Conservation (phyloP, 805 yeast species). For the Saturnispora saitoi region DNA sequence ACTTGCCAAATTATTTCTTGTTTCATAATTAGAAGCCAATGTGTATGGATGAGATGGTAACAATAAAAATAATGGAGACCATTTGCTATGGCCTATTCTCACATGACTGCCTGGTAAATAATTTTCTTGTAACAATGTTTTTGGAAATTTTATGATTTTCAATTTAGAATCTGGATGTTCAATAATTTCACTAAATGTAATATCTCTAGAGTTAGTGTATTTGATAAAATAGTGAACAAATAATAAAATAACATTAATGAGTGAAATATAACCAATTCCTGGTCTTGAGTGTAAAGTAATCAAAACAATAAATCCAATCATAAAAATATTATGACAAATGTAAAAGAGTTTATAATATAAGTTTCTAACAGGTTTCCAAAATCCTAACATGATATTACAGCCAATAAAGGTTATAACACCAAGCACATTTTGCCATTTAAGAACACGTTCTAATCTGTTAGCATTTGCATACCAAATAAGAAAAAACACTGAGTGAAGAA, state of each 20-base stretch:
- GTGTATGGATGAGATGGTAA: slow-evolving; percentile 65
- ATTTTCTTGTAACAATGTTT: slow-evolving; percentile 16
- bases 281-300: slow-evolving; percentile 65
- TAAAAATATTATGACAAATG: slow-evolving; percentile 44
- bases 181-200: slow-evolving; percentile 17
- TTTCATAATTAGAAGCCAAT: slow-evolving; percentile 33
- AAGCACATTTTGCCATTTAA: slow-evolving; percentile 35
- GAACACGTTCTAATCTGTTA: slow-evolving; percentile 29
- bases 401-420: slow-evolving; percentile 41
- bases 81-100: slow-evolving; percentile 34
- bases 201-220: slow-evolving; percentile 17
- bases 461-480: slow-evolving; percentile 36
- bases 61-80: slow-evolving; percentile 37
- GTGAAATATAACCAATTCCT: slow-evolving; percentile 37
- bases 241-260: slow-evolving; percentile 26
- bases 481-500: slow-evolving; percentile 48
- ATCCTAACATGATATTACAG: slow-evolving; percentile 31
- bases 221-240: slow-evolving; percentile 32
- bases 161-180: slow-evolving; percentile 13
- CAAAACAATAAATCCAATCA: slow-evolving; percentile 36
- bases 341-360: slow-evolving; percentile 46
- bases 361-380: slow-evolving; percentile 41
- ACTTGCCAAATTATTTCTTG: slow-evolving; percentile 29
- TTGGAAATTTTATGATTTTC: slow-evolving; percentile 12
- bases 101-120: slow-evolving; percentile 50